Base-by-base conservation (phyloP, 75 land plant genomes). In the Cunninghamia lanceolata region DNA sequence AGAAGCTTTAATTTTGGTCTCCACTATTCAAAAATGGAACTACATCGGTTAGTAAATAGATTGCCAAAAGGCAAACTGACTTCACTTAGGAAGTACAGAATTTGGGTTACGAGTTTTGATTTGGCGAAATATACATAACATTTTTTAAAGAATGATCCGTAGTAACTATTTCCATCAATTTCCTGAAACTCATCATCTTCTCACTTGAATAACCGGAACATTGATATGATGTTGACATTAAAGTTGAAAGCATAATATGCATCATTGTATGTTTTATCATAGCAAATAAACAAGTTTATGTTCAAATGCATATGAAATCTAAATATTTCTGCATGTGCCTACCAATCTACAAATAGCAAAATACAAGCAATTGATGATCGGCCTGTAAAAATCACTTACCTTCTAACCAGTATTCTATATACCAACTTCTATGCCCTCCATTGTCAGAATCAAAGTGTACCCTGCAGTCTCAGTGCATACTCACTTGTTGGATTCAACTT, bases 361-460 rank as follows among this genome's bases (percentile, higher is more conserved):
- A 28, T 28, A 4, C 0, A 28, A 25, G n/a, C 9, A n/a, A 66
- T n/a, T 4, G 9, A 66, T 25, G 70, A 21, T 66, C 9, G 2
- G 70, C 70, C 28, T 5, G 70, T 66, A 66, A 36, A 10, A 8
- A 80, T 34, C 36, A 84, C 36, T 84, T 84, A 35, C 77, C 7
- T 21, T 68, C 63, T 90, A 97, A 63, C 99, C 98, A 35, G 98
- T 96, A 91, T 97, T 97, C 85, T 96, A 95, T n/a, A 98, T 86
- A 46, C 99, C 96, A 85, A 98, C 98, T 74, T 98, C 98, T 85
- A 98, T 96, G 80, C 99, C 98, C 90, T 98, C 96, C 98, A 96
- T 96, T 80, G 96, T 96, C 75, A 96, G 87, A 66, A 96, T 96
- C n/a, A n/a, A 82, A 96, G 90, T 4, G 98, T 96, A 79, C 95